Evolutionary conservation across 495 filamentous ascomycete species (phyloP), one percentile per base, ranked within the genome.

Genomic region (Aspergillus indologenus): DNA sequence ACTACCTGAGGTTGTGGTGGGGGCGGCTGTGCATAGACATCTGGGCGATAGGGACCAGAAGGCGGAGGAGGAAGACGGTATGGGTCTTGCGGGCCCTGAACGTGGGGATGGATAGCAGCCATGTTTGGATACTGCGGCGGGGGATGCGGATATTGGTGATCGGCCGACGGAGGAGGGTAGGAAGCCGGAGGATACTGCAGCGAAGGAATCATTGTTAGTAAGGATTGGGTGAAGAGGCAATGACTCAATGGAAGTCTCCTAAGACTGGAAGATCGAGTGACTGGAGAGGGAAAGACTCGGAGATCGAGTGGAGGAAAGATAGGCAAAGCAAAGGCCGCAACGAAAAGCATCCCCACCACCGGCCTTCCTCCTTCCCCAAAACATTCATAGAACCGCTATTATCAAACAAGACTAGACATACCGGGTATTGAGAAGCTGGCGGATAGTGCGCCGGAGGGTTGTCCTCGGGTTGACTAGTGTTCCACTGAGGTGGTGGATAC

Each of bases 401-500:
- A 40, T 40, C 34, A 58, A 23, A 53, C 44, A 42, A 53, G 34
- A 58, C 34, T 21, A 61, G 54, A 70, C 76, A 58, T 76, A 81
- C 79, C 59, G 71, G 71, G 68, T 81, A 80, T 48, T 73, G 70
- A 58, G 68, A 67, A 24, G 61, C 59, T 29, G 69, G 71, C 45
- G 68, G 63, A 60, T 71, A 71, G 21, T 70, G 70, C 56, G 66
- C 59, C 52, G 66, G 26, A 56, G 71, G 58, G 65, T 71, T 73
- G 58, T 77, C 77, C 61, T 77, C 75, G 55, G 70, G 64, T 68
- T 75, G 76, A 68, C 65, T 71, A 63, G 65, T 65, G 61, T 75
- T 74, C 78, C 77, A 80, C 66, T 72, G 74, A 29, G 71, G 70
- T 53, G 73, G 77, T 64, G 75, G 77, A 75, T 77, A 77, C 67